Base-by-base conservation (phyloP, 257 asterid genomes). In the Buddleja alternifolia region DNA sequence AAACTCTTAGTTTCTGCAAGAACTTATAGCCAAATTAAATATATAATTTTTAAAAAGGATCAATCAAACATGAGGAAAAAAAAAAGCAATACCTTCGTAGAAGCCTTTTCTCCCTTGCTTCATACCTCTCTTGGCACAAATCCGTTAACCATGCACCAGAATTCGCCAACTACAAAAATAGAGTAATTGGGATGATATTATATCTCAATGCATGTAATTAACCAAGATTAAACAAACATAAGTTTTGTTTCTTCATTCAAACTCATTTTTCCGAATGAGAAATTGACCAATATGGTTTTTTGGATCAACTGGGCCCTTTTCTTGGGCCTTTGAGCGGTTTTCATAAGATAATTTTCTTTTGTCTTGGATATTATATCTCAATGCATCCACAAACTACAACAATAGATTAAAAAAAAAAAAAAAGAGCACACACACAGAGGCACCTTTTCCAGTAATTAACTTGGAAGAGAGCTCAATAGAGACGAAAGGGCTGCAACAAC, bases 291-390 rank as follows among this genome's bases (percentile, higher is more conserved):
- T 41, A 88, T 83, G 41, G 86, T 84, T 79, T 83, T 85, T 61
- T 85, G 90, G 39, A 81, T 78, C 88, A 80, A 68, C 70, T 90
- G 88, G 25, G 97, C 86, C 70, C 97, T 80, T 67, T 88, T 90
- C 83, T 90, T 90, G 51, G 95, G 95, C 81, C 97, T 85, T 41
- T 90, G 95, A 55, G 97, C n/a, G n/a, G n/a, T n/a, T n/a, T n/a
- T n/a, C n/a, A n/a, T n/a, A n/a, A n/a, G n/a, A n/a, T n/a, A n/a
- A n/a, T n/a, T n/a, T n/a, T n/a, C n/a, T n/a, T n/a, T n/a, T n/a
- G n/a, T n/a, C n/a, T n/a, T n/a, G n/a, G n/a, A n/a, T n/a, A n/a
- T n/a, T n/a, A n/a, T n/a, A n/a, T n/a, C n/a, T n/a, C n/a, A n/a
- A n/a, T n/a, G n/a, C n/a, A n/a, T n/a, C n/a, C n/a, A n/a, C n/a